These are phyloP conservation scores for Arabidopsis suecica DNA, from an alignment of 345 rosid genomes.

Conservation along the genomic window DNA sequence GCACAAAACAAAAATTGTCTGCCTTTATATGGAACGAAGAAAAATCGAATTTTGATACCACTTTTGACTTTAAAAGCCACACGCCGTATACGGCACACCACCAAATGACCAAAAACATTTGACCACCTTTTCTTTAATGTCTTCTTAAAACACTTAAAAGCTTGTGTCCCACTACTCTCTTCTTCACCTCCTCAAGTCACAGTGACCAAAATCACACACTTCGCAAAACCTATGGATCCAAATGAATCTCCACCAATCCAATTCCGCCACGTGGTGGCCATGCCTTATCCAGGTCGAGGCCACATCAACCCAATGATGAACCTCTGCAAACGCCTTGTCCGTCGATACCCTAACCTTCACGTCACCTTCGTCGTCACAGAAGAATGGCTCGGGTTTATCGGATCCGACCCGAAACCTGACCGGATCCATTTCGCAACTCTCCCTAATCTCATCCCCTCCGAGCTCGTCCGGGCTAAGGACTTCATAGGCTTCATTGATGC, in stretches of 20 bases:
- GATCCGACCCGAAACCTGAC: slow-evolving; percentile 48
- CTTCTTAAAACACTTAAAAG: too few relatives aligned
- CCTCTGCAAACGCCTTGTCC: slow-evolving; percentile 54
- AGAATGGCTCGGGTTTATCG: slow-evolving; percentile 68
- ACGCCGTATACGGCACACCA: background rate
- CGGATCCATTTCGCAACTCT: slow-evolving; percentile 44
- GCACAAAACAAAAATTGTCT: background rate
- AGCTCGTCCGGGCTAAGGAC: slow-evolving; percentile 39
- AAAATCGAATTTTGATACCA: slow-evolving; percentile 1
- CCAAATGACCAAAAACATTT: slow-evolving; percentile 14
- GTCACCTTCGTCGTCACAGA: slow-evolving; percentile 68
- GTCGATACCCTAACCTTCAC: slow-evolving; percentile 46
- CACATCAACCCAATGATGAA: slow-evolving; percentile 77
- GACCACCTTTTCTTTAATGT: background rate
- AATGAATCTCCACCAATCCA: background rate
- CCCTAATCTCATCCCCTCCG: slow-evolving; percentile 41
- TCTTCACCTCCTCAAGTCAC: slow-evolving; percentile 8
- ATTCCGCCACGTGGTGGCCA: slow-evolving; percentile 52
- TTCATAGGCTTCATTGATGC: slow-evolving; percentile 33
- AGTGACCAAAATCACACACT: background rate
- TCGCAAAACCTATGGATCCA: slow-evolving; percentile 1
- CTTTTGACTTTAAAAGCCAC: background rate
- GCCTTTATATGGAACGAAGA: background rate
- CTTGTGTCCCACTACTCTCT: background rate
- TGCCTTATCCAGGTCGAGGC: slow-evolving; percentile 75